Evolutionary conservation across 495 filamentous ascomycete species (phyloP).

Genomic region (Opeltia flavorubescens): DNA sequence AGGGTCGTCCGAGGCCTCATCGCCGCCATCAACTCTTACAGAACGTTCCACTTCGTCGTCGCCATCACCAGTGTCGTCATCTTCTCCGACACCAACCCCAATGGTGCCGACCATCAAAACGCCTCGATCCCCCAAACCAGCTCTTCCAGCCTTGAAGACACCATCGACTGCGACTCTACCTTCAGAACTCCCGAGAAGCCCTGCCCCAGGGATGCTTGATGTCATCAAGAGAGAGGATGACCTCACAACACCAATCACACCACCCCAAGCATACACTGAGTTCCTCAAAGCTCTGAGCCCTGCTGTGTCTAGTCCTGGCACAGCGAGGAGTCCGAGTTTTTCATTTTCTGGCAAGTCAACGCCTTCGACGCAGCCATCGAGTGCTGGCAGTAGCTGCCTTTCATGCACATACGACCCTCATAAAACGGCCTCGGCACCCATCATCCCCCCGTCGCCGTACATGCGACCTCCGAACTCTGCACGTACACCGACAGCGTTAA

Average conservation of each 20-base stretch:
- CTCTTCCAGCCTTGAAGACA: slow-evolving; percentile 60
- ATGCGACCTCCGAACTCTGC: slow-evolving; percentile 18
- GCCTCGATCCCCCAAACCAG: neutral
- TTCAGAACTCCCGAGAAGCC: slow-evolving; percentile 46
- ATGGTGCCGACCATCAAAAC: slow-evolving; percentile 1
- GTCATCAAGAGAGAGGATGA: slow-evolving; percentile 34
- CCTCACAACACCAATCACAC: slow-evolving; percentile 74
- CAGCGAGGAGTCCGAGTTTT: slow-evolving; percentile 22
- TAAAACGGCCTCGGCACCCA: slow-evolving; percentile 16
- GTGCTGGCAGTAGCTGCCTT: slow-evolving; percentile 24
- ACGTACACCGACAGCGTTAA: slow-evolving; percentile 19
- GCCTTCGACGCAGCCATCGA: slow-evolving; percentile 27
- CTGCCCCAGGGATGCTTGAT: slow-evolving; percentile 27
- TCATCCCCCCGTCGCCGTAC: slow-evolving; percentile 26
- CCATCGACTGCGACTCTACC: slow-evolving; percentile 66
- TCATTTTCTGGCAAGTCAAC: slow-evolving; percentile 20
- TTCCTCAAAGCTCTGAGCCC: slow-evolving; percentile 75
- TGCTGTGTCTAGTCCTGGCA: slow-evolving; percentile 34
- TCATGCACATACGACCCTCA: slow-evolving; percentile 13
- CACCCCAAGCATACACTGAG: slow-evolving; percentile 78
- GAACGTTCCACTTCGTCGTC: neutral
- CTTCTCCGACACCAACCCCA: neutral
- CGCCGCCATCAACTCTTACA: neutral
- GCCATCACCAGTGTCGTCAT: neutral
- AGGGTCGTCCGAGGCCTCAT: slow-evolving; percentile 1